A percentile compares a stretch with the other conserved stretches of the same genome.
Evolutionary conservation across 177 flowering plant species (phyloP).

Genomic region (Vitis hybrid): DNA sequence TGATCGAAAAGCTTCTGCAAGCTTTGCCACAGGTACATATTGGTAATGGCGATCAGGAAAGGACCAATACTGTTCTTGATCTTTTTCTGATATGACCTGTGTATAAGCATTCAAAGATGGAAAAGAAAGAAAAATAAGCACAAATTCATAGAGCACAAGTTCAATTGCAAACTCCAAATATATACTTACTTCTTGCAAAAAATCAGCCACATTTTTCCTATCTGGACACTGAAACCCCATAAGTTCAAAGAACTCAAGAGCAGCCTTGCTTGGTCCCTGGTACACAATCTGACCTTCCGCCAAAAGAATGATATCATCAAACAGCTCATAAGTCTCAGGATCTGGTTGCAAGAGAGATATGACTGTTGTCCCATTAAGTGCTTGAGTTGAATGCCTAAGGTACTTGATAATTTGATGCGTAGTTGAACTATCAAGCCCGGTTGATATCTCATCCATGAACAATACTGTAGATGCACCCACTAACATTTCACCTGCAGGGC

Average conservation of each 20-base stretch:
- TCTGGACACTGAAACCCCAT: slow-evolving; percentile 85
- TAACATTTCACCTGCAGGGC: slow-evolving; percentile 69
- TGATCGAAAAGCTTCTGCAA: slow-evolving; percentile 75
- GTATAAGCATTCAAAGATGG: slow-evolving; percentile 7
- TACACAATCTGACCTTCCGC: slow-evolving; percentile 83
- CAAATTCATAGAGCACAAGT: not conserved
- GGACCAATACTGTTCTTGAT: slow-evolving; percentile 92
- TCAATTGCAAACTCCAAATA: too few species aligned
- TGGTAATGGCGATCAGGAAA: slow-evolving; percentile 51
- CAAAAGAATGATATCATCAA: slow-evolving; percentile 84
- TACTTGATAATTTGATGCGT: slow-evolving; percentile 83
- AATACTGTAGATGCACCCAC: slow-evolving; percentile 84
- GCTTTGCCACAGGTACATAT: slow-evolving; percentile 61
- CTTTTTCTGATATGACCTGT: slow-evolving; percentile 84
- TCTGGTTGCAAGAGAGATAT: slow-evolving; percentile 87
- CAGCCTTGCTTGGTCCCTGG: slow-evolving; percentile 76
- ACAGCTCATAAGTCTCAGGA: slow-evolving; percentile 85
- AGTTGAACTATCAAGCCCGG: slow-evolving; percentile 91
- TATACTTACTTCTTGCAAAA: slow-evolving; percentile 82
- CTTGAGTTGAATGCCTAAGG: slow-evolving; percentile 68
- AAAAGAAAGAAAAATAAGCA: not conserved
- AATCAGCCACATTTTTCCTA: slow-evolving; percentile 85
- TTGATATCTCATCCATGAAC: slow-evolving; percentile 95
- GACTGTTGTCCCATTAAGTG: slow-evolving; percentile 81
- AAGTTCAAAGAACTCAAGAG: slow-evolving; percentile 62